Percentiles rank a stretch among this genome's conserved stretches.
These are phyloP conservation scores for Colletotrichum plurivorum DNA, from an alignment of 2,329 filamentous ascomycete genomes.

Conservation along the genomic window DNA sequence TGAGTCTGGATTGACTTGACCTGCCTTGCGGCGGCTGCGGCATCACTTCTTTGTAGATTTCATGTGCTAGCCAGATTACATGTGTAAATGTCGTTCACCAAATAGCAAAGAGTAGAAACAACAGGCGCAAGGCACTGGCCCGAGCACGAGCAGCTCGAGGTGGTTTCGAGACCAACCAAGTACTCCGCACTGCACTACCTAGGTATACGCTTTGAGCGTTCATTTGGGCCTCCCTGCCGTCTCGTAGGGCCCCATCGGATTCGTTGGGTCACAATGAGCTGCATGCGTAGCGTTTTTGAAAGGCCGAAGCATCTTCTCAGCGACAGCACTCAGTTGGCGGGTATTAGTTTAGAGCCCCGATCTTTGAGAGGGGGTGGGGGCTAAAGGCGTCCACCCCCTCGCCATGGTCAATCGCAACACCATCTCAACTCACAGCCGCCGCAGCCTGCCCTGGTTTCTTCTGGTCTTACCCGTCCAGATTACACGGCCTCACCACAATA, in stretches of 20 bases:
- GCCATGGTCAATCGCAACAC: constrained; percentile 18
- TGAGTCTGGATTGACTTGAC: too few species aligned
- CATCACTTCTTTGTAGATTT: too few species aligned
- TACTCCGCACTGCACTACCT: too few species aligned
- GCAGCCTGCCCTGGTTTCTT: not conserved
- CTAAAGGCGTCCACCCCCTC: not conserved
- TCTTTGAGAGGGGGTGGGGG: too few species aligned
- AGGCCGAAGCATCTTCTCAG: not conserved
- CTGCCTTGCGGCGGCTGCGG: too few species aligned
- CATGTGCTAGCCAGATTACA: too few species aligned
- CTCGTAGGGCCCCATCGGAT: constrained; percentile 9
- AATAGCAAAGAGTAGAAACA: too few species aligned
- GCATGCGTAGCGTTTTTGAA: not conserved
- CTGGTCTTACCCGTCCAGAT: too few species aligned
- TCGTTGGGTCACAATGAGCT: constrained; percentile 14
- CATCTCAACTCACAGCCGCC: constrained; percentile 5
- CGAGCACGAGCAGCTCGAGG: not conserved
- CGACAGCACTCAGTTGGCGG: not conserved
- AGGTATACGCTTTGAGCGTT: constrained; percentile 25
- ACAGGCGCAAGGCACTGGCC: constrained; percentile 21
- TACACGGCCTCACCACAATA: too few species aligned
- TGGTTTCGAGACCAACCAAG: too few species aligned
- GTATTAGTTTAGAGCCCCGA: not conserved
- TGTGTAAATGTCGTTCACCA: too few species aligned
- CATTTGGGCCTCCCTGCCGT: constrained; percentile 31